A percentile compares a stretch with the other conserved stretches of the same genome.
Conservation (phyloP, 352 stramenopile species). For the Thalassiosira livingstoniorum region DNA sequence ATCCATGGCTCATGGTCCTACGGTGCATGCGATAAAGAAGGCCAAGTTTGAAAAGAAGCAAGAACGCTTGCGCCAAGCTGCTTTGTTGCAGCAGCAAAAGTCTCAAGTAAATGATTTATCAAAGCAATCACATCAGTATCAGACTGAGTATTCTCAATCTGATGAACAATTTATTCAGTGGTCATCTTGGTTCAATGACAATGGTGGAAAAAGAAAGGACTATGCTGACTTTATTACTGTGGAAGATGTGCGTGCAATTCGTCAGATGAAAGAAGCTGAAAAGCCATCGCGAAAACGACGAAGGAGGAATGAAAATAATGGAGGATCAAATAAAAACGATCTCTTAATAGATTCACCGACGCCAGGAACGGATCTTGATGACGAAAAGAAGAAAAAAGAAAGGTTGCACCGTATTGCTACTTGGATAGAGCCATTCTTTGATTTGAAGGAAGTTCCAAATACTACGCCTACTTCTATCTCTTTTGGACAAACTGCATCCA, state of each 20-base stretch:
- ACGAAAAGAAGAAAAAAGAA: not conserved
- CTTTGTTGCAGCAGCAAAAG: not conserved
- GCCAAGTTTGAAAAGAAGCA: slow-evolving; percentile 63
- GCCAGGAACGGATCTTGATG: not conserved
- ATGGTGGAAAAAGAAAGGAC: slow-evolving; percentile 13
- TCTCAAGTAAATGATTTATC: not conserved
- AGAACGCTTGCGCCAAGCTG: slow-evolving; percentile 29
- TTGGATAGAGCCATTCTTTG: slow-evolving; percentile 63
- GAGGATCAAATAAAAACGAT: slow-evolving; percentile 2
- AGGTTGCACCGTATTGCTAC: slow-evolving; percentile 42
- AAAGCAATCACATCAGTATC: not conserved
- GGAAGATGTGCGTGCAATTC: slow-evolving; percentile 56
- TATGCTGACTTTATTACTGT: slow-evolving; percentile 56
- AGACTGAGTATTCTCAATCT: not conserved
- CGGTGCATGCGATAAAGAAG: slow-evolving; percentile 51
- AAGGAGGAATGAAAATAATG: slow-evolving; percentile 3
- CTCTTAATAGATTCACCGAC: not conserved
- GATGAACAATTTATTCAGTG: slow-evolving; percentile 13
- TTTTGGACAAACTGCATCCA: not conserved
- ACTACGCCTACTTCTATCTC: not conserved
- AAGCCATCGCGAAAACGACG: not conserved
- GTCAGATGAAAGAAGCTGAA: slow-evolving; percentile 5
- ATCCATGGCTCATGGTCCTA: slow-evolving; percentile 45
- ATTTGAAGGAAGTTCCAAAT: slow-evolving; percentile 52
- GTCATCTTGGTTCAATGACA: slow-evolving; percentile 43